These are phyloP conservation scores for Hemisphaericaspora xylanilytica DNA, from an alignment of 1,139 yeast genomes.

Conservation along the genomic window DNA sequence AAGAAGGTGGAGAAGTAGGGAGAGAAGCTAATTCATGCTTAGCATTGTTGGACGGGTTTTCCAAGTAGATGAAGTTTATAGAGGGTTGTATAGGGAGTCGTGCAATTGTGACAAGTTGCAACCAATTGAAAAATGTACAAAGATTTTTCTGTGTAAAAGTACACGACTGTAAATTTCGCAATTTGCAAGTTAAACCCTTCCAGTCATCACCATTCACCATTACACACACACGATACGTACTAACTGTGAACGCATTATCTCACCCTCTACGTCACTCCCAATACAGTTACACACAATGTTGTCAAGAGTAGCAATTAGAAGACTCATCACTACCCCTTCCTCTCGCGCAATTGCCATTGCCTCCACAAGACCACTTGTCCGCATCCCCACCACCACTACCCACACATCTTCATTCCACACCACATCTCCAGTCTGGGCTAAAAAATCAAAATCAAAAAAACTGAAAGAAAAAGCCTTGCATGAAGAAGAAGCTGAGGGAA, in stretches of 20 bases:
- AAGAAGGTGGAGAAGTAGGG: slow-evolving; percentile 78
- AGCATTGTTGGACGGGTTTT: slow-evolving; percentile 12
- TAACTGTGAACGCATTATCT: too few relatives aligned
- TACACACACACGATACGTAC: too few relatives aligned
- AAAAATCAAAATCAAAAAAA: slow-evolving; percentile 17
- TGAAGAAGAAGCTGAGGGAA: slow-evolving; percentile 17
- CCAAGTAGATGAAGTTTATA: not conserved
- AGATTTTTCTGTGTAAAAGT: too few relatives aligned
- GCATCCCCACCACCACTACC: not conserved
- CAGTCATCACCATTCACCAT: too few relatives aligned
- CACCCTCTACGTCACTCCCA: not conserved
- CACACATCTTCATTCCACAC: slow-evolving; percentile 2
- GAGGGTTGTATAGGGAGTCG: not conserved
- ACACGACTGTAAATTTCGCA: too few relatives aligned
- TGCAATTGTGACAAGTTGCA: not conserved
- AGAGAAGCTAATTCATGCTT: slow-evolving; percentile 49
- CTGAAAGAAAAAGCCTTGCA: slow-evolving; percentile 15
- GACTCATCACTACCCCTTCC: not conserved
- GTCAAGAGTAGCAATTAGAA: not conserved
- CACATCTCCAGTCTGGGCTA: slow-evolving; percentile 9
- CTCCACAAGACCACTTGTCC: not conserved
- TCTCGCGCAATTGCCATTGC: too few relatives aligned
- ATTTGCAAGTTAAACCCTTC: too few relatives aligned
- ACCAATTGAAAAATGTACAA: not conserved
- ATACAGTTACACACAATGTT: not conserved